A percentile compares a stretch with the other conserved stretches of the same genome.
phyloP scores from a whole-genome alignment of 106 monocot species.

The Allium sativum region DNA sequence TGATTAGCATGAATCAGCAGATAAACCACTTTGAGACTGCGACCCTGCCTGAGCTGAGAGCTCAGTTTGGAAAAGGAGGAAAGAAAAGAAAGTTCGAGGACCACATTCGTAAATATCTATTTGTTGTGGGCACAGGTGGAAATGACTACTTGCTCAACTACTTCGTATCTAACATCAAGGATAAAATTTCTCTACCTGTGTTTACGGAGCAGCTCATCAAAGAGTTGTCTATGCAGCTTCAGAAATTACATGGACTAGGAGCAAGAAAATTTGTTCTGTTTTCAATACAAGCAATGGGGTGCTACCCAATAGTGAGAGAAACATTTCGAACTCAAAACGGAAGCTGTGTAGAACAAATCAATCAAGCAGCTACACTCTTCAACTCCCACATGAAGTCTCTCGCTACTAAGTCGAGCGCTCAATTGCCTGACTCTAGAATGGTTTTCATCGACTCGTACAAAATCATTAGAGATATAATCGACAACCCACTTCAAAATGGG shows the following conservation, averaged over 20 bases:
- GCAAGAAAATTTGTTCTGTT: conserved; percentile 61
- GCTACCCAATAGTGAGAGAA: conserved; percentile 43
- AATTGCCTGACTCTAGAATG: conserved; percentile 34
- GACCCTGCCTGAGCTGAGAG: conserved; percentile 34
- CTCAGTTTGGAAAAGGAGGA: conserved; percentile 1
- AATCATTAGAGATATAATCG: conserved; percentile 39
- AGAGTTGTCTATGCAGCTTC: conserved; percentile 23
- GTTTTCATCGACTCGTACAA: conserved; percentile 48
- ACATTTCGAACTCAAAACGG: conserved; percentile 10
- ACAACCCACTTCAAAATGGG: conserved; percentile 23
- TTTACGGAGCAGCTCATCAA: conserved; percentile 35
- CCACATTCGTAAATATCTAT: conserved; percentile 31
- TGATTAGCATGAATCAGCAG: conserved; percentile 41
- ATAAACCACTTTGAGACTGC: conserved; percentile 33
- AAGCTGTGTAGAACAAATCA: conserved; percentile 43
- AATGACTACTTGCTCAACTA: conserved; percentile 59
- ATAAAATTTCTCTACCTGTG: not conserved
- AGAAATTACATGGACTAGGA: conserved; percentile 45
- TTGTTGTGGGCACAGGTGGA: conserved; percentile 50
- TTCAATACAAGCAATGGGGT: conserved; percentile 48
- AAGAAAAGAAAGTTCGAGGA: not conserved
- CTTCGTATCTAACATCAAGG: conserved; percentile 9
- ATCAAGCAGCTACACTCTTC: conserved; percentile 50
- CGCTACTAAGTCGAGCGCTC: conserved; percentile 2
- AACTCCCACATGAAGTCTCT: conserved; percentile 33